A percentile compares a stretch with the other conserved stretches of the same genome.
phyloP scores from a whole-genome alignment of 352 stramenopile genomes.

The Blastocystis sp. region DNA sequence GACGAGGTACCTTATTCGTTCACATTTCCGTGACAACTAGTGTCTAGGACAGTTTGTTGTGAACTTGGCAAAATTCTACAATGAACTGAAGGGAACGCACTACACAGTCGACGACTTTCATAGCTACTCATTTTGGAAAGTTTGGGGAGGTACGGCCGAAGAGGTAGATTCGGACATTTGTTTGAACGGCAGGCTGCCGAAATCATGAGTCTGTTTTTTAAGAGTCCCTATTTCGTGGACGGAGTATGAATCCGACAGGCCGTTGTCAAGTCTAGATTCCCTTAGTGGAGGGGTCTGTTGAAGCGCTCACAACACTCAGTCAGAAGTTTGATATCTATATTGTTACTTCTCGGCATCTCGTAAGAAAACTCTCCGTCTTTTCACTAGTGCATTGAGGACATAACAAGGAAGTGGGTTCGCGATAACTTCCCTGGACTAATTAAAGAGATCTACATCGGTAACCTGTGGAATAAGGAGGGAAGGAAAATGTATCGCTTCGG shows the following conservation, averaged over 20 bases:
- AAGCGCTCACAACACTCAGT: constrained; percentile 3
- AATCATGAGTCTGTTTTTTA: constrained; percentile 10
- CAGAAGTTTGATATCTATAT: constrained; percentile 57
- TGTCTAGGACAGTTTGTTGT: constrained; percentile 49
- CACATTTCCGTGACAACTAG: not conserved
- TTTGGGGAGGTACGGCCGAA: constrained; percentile 37
- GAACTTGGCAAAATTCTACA: constrained; percentile 52
- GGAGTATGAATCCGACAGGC: not conserved
- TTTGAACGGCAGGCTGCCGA: not conserved
- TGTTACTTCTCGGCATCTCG: constrained; percentile 24
- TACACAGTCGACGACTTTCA: constrained; percentile 44
- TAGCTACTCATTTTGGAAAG: constrained; percentile 61
- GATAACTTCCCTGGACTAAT: constrained; percentile 18
- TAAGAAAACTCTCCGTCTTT: not conserved
- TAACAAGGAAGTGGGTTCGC: constrained; percentile 1
- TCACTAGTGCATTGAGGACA: constrained; percentile 21
- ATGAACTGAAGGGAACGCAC: constrained; percentile 18
- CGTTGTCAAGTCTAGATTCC: constrained; percentile 4
- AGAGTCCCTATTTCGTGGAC: constrained; percentile 17
- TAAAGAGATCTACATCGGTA: constrained; percentile 37
- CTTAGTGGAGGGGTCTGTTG: constrained; percentile 16
- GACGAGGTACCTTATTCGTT: not conserved
- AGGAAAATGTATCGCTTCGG: not conserved
- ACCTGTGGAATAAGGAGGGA: constrained; percentile 28
- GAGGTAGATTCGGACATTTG: not conserved